Evolutionary conservation across 306 rosid genomes (phyloP), one percentile per base, ranked within the genome.

Genomic region (Begonia masoniana): DNA sequence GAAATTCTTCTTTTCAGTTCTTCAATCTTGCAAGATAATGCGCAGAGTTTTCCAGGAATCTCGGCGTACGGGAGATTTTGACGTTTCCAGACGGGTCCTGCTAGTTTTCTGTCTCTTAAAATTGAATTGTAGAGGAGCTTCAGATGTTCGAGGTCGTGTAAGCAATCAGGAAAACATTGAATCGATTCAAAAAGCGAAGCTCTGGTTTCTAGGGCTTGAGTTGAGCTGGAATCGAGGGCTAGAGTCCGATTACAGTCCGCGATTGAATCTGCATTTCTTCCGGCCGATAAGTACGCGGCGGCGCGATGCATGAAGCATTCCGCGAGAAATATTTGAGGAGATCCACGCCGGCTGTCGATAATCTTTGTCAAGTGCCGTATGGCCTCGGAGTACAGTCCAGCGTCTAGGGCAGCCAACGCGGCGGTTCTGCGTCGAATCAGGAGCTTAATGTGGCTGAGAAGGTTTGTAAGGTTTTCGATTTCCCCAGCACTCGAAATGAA

Each of bases 161-260:
- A 68, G 42, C 82, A 75, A 67, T 92, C 96, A 0, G 95, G 91
- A 49, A 92, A 67, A 59, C 96, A 92, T 16, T 84, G 76, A 58
- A 92, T 76, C n/a, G 79, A 61, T 73, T 92, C 96, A 1, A 81
- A 71, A 7, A 92, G 82, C 0, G 91, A 71, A 6, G 99, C 94
- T 64, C 99, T 77, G 45, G 88, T 83, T 47, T 86, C 96, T 0
- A 92, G 81, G 2, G 99, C 96, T 62, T 74, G 93, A 60, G 86
- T 92, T 63, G 79, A 83, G 24, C 92, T 70, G 0, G 94, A 88
- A 50, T 92, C 76, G 6, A 92, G 74, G 2, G 95, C 78, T 3
- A 92, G 71, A 14, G 99, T 81, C 43, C 87, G 72, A 67, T 92
- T 92, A 24, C 96, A 92, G n/a, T 92, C 99, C 0, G 96, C 92